These are phyloP conservation scores for Acanthamoeba healyi DNA, from an alignment of 208 protist genomes.

Conservation along the genomic window DNA sequence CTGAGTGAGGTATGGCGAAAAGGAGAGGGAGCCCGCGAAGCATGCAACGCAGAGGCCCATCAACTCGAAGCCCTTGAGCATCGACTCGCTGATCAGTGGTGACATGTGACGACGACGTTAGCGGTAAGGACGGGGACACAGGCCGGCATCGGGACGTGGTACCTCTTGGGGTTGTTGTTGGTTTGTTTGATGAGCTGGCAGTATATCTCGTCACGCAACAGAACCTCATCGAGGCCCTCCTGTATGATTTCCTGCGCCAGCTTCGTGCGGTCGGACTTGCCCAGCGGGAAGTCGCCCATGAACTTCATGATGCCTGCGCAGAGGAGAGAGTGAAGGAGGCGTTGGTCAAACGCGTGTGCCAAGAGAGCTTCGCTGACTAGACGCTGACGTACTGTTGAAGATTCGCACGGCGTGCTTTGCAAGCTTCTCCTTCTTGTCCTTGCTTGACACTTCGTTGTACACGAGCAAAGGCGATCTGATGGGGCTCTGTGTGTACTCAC, in stretches of 20 bases:
- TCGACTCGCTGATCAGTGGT: slow-evolving; percentile 1
- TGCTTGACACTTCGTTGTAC: background rate
- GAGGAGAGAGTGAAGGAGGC: too few species aligned
- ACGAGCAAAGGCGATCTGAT: background rate
- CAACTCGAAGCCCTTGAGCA: slow-evolving; percentile 8
- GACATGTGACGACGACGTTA: too few species aligned
- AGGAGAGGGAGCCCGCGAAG: background rate
- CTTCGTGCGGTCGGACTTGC: background rate
- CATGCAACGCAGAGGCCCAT: slow-evolving; percentile 8
- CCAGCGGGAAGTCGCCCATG: slow-evolving; percentile 66
- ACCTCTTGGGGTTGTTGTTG: slow-evolving; percentile 35
- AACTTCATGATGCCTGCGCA: slow-evolving; percentile 42
- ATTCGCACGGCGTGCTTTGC: background rate
- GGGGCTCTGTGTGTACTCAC: slow-evolving; percentile 49
- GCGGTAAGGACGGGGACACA: too few species aligned
- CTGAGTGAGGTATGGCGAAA: slow-evolving; percentile 21
- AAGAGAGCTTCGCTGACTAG: too few species aligned
- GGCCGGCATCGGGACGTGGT: background rate
- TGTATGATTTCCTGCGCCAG: slow-evolving; percentile 41
- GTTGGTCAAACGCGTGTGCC: too few species aligned
- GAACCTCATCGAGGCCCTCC: background rate
- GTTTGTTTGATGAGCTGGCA: slow-evolving; percentile 63
- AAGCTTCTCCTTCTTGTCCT: background rate
- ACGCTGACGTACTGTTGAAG: background rate
- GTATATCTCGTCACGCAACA: slow-evolving; percentile 36